Percentiles rank a stretch among this genome's conserved stretches.
Conservation (phyloP, 257 asterid genomes). For the Paraleonurus japonicus region DNA sequence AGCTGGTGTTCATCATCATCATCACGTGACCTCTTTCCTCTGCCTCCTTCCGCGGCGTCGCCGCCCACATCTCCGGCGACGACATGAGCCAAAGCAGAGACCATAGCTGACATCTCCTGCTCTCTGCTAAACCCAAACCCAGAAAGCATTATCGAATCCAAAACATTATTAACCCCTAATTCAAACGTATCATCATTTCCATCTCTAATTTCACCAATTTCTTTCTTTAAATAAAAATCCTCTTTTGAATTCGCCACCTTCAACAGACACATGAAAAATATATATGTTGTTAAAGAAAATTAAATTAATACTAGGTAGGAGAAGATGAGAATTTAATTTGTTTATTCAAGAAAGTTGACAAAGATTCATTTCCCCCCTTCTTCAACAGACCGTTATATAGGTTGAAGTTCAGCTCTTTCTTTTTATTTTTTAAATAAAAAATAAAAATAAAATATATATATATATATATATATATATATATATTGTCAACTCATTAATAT, state of each 20-base stretch:
- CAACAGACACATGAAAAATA: constrained; percentile 25
- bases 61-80: constrained; percentile 47
- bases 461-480: too few relatives aligned
- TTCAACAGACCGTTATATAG: constrained; percentile 28
- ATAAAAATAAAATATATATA: too few relatives aligned
- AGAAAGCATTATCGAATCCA: constrained; percentile 33
- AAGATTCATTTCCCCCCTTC: constrained; percentile 13
- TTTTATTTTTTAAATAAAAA: not conserved
- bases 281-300: not conserved
- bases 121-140: constrained; percentile 46
- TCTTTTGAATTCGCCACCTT: constrained; percentile 52
- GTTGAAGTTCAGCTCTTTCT: not conserved
- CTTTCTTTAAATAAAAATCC: constrained; percentile 15
- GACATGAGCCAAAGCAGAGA: constrained; percentile 55
- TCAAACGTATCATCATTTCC: not conserved
- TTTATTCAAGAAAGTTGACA: constrained; percentile 27
- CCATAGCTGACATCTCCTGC: constrained; percentile 74
- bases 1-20: not conserved
- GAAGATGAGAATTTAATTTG: not conserved
- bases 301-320: not conserved
- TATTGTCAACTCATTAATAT: not conserved
- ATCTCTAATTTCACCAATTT: constrained; percentile 5
- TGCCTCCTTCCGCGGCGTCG: constrained; percentile 5
- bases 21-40: constrained; percentile 46
- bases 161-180: not conserved